Evolutionary conservation across 2,329 filamentous ascomycete genomes (phyloP), one percentile per base, ranked within the genome.

Genomic region (Pseudogymnoascus sp.): DNA sequence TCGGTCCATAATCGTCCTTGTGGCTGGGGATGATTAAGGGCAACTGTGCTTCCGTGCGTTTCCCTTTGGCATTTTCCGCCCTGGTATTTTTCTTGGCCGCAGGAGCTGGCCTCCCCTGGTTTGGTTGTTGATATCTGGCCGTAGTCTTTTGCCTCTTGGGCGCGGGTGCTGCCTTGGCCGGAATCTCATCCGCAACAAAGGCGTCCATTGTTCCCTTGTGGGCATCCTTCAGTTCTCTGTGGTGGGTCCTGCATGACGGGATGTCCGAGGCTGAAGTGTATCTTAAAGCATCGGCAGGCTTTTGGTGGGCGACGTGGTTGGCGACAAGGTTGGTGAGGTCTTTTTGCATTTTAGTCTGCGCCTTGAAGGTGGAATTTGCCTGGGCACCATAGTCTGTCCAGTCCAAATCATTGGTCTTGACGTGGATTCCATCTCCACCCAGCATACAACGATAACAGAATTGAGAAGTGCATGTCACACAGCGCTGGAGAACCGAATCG

Each of bases 401-500:
- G n/a, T 61, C 34, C 59, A 61, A 26, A 36, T 57, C 29, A 18
- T 40, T n/a, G n/a, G 14, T 40, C 21, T n/a, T 31, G n/a, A 11
- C 18, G 11, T 61, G 59, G 8, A 40, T 26, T 16, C 23, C 39
- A 42, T 42, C 59, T 1, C 39, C 34, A n/a, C 7, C 26, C 18
- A 11, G 12, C 42, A 45, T 51, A 21, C 61, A 62, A 2, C 40
- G 5, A 10, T 34, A 21, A 26, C 61, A 62, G 23, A 51, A 31
- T 23, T 62, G 61, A 5, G 29, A 36, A 0, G 36, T 34, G 45
- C 61, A 62, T n/a, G 31, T 54, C 16, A 23, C 5, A 14, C 61
- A 62, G 18, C 61, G 61, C 14, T 62, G 61, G 23, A 62, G 21
- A 45, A 62, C 61, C 2, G 26, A 37, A 4, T 31, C 29, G 37